A percentile compares a stretch with the other conserved stretches of the same genome.
Evolutionary conservation across 2,329 filamentous ascomycete genomes (phyloP).

Genomic region (Lasiodiplodia sp.): DNA sequence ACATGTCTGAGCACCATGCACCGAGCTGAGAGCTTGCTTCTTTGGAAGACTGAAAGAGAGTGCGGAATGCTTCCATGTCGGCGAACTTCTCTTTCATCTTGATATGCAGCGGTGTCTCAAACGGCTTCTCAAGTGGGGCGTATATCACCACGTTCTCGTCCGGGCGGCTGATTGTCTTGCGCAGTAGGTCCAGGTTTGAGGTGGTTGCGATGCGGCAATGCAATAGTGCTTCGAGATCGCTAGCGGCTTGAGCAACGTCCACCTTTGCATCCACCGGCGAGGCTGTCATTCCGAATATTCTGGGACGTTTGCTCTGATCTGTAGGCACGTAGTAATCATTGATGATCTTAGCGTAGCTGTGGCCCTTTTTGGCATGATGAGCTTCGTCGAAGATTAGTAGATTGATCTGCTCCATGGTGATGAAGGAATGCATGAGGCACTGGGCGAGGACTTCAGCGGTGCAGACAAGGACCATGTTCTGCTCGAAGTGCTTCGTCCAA

Average conservation of each 20-base stretch:
- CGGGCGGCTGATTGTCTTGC: slow-evolving; percentile 66
- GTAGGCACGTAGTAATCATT: slow-evolving; percentile 78
- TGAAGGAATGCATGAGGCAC: slow-evolving; percentile 79
- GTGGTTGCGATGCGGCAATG: slow-evolving; percentile 85
- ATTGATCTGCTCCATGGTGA: slow-evolving; percentile 83
- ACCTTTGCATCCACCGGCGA: slow-evolving; percentile 87
- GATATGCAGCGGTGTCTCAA: slow-evolving; percentile 70
- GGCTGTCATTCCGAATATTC: slow-evolving; percentile 95
- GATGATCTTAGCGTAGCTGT: slow-evolving; percentile 87
- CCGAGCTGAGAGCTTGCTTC: slow-evolving; percentile 73
- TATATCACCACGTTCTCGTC: slow-evolving; percentile 66
- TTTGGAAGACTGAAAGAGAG: slow-evolving; percentile 66
- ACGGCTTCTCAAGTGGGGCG: slow-evolving; percentile 59
- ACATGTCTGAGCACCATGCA: slow-evolving; percentile 81
- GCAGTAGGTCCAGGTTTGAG: slow-evolving; percentile 65
- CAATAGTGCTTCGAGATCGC: slow-evolving; percentile 76
- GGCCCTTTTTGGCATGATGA: slow-evolving; percentile 93
- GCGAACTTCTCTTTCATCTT: slow-evolving; percentile 62
- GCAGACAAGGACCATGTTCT: slow-evolving; percentile 87
- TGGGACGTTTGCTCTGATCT: slow-evolving; percentile 64
- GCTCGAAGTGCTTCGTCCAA: slow-evolving; percentile 64
- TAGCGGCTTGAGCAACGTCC: slow-evolving; percentile 73
- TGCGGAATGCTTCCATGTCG: slow-evolving; percentile 61
- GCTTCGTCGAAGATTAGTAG: slow-evolving; percentile 95
- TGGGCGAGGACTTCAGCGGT: slow-evolving; percentile 87